Evolutionary conservation across 2,329 filamentous ascomycete species (phyloP).

Genomic region (Didymella lethalis): DNA sequence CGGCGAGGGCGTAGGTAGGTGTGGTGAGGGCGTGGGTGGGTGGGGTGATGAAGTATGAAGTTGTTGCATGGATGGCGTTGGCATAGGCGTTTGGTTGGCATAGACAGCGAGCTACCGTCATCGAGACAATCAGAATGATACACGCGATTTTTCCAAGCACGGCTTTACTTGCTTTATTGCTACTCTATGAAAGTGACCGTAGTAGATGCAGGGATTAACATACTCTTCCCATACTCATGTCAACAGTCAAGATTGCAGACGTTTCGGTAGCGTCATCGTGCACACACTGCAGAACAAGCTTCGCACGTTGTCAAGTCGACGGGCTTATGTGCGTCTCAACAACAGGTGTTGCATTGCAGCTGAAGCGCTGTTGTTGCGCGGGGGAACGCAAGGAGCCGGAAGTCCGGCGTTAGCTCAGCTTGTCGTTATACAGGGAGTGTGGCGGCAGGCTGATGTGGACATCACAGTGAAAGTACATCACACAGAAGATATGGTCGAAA

Average conservation of each 20-base stretch:
- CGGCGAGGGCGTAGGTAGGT: not conserved
- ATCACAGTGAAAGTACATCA: no score
- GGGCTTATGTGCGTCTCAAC: conserved; percentile 4
- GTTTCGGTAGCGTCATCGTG: no score
- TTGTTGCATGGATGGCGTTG: conserved; percentile 27
- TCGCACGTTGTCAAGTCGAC: conserved; percentile 11
- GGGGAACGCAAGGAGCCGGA: conserved; percentile 14
- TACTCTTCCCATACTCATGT: no score
- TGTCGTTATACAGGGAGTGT: not conserved
- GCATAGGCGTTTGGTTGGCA: conserved; percentile 12
- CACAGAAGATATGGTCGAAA: conserved; percentile 8
- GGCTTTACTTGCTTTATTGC: not conserved
- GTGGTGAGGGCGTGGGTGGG: not conserved
- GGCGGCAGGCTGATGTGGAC: not conserved
- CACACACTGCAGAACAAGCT: not conserved
- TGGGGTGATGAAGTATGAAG: no score
- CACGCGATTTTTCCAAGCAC: not conserved
- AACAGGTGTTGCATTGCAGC: not conserved
- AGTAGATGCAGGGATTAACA: no score
- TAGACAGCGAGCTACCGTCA: not conserved
- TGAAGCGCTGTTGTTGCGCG: not conserved
- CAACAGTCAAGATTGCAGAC: no score
- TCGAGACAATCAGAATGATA: not conserved
- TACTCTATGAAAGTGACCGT: no score
- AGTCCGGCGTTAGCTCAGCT: conserved; percentile 4